Percentiles rank a stretch among this genome's conserved stretches.
phyloP scores from a whole-genome alignment of 129 eudicot species.

The Silybum marianum region DNA sequence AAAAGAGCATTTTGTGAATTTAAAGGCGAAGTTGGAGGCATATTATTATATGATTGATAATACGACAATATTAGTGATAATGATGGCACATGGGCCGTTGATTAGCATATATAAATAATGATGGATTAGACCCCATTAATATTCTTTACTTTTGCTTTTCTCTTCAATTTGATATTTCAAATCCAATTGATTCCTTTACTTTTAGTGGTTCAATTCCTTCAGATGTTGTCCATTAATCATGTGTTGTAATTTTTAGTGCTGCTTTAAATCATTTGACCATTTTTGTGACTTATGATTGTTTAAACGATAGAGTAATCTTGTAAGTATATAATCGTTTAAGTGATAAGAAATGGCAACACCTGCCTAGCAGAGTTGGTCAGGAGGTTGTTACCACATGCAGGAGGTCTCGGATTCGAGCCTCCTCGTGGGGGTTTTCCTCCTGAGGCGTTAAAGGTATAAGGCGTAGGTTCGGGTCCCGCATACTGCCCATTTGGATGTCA shows the following conservation, averaged over 20 bases:
- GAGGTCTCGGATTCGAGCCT: too few species aligned
- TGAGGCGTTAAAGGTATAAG: too few species aligned
- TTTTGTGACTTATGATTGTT: background rate
- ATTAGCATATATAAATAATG: constrained; percentile 19
- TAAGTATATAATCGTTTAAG: background rate
- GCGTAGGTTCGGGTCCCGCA: too few species aligned
- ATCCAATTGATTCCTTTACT: constrained; percentile 28
- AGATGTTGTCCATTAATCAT: background rate
- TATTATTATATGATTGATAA: constrained; percentile 17
- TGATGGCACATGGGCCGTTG: constrained; percentile 42
- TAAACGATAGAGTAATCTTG: background rate
- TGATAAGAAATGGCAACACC: background rate
- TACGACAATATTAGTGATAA: constrained; percentile 43
- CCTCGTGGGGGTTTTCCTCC: too few species aligned
- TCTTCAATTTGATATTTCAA: constrained; percentile 21
- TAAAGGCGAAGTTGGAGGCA: background rate
- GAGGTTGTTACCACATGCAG: too few species aligned
- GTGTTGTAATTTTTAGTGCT: background rate
- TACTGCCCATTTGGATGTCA: too few species aligned
- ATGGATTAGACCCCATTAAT: constrained; percentile 36
- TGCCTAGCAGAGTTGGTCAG: too few species aligned
- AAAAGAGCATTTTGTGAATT: background rate
- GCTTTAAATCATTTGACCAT: background rate
- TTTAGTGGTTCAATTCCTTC: too few species aligned
- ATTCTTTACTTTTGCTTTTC: constrained; percentile 39